Conservation (phyloP, 2,329 filamentous ascomycete species). For the Bipolaris gigantea region DNA sequence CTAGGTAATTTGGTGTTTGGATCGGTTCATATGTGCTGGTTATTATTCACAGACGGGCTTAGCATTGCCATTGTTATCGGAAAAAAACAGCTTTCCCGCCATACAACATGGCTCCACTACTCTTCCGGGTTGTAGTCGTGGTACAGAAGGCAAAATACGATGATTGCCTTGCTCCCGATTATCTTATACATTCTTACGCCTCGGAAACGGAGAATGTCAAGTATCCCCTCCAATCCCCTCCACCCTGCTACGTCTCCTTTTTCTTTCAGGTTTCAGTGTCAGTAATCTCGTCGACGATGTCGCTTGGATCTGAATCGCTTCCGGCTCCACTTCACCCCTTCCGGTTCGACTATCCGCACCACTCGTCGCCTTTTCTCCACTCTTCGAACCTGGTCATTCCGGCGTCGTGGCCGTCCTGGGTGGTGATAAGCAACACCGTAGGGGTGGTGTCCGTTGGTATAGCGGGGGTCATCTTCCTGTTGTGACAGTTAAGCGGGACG, state of each 20-base stretch:
- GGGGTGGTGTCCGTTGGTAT: slow-evolving; percentile 10
- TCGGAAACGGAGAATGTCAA: slow-evolving; percentile 33
- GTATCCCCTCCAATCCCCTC: slow-evolving; percentile 16
- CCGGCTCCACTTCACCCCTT: not conserved
- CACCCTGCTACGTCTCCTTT: not conserved
- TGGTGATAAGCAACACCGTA: slow-evolving; percentile 12
- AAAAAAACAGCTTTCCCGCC: not conserved
- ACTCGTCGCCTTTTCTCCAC: slow-evolving; percentile 1
- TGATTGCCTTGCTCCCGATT: not conserved
- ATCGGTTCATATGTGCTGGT: not conserved
- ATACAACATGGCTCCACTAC: not conserved
- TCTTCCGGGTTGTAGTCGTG: not conserved
- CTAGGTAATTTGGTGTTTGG: not conserved
- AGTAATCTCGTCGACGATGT: not conserved
- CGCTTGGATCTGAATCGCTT: not conserved
- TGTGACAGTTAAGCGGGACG: slow-evolving; percentile 8
- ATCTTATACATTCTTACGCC: not conserved
- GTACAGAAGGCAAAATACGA: slow-evolving; percentile 2
- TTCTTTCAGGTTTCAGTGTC: not conserved
- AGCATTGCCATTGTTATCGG: not conserved
- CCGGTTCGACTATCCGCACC: slow-evolving; percentile 14
- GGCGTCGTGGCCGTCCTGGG: not conserved
- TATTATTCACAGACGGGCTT: not conserved
- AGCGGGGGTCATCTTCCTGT: slow-evolving; percentile 19
- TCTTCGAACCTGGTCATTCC: not conserved